phyloP scores from a whole-genome alignment of 2,329 filamentous ascomycete species.

The Xylaria sp. region DNA sequence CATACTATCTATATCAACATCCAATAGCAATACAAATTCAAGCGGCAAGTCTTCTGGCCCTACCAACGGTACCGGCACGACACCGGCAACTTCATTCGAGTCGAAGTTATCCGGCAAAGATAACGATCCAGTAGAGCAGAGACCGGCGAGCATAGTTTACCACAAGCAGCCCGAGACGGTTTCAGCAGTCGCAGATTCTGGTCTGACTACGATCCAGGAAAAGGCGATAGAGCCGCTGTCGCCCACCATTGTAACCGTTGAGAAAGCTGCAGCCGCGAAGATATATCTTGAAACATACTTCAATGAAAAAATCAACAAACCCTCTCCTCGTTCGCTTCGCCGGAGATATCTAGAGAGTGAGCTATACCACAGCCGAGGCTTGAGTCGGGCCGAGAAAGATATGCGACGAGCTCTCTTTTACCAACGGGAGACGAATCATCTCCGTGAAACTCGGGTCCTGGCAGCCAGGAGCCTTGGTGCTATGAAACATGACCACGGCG shows the following conservation, averaged over 20 bases:
- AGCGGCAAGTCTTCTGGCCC: slow-evolving; percentile 46
- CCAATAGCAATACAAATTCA: slow-evolving; percentile 47
- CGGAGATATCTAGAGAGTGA: slow-evolving; percentile 70
- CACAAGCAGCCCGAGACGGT: slow-evolving; percentile 41
- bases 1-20: slow-evolving; percentile 37
- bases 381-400: slow-evolving; percentile 66
- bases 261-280: slow-evolving; percentile 82
- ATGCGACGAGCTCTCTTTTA: slow-evolving; percentile 68
- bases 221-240: slow-evolving; percentile 43
- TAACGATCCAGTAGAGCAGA: slow-evolving; percentile 47
- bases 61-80: slow-evolving; percentile 47
- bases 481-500: slow-evolving; percentile 56
- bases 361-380: slow-evolving; percentile 64
- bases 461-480: slow-evolving; percentile 67
- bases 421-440: slow-evolving; percentile 75
- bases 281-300: slow-evolving; percentile 88
- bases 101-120: slow-evolving; percentile 53
- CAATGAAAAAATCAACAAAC: slow-evolving; percentile 70
- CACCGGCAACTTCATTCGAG: slow-evolving; percentile 54
- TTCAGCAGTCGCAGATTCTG: slow-evolving; percentile 44
- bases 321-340: slow-evolving; percentile 69
- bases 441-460: slow-evolving; percentile 77
- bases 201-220: slow-evolving; percentile 50
- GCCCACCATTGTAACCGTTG: slow-evolving; percentile 69
- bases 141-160: slow-evolving; percentile 44